These are phyloP conservation scores for Wickerhamiella australiensis DNA, from an alignment of 805 yeast genomes.

Conservation along the genomic window DNA sequence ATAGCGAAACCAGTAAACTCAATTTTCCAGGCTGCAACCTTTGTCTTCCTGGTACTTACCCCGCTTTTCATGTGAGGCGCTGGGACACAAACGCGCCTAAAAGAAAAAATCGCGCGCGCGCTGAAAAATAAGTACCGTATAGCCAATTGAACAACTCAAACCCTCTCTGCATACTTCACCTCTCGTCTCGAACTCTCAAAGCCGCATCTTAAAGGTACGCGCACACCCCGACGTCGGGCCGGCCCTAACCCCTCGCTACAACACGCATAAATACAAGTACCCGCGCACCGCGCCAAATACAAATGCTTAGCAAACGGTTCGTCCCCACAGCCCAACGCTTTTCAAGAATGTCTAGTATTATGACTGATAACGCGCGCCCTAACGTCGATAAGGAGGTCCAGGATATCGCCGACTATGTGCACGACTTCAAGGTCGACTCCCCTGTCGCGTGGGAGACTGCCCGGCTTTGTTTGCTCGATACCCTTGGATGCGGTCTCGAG, in stretches of 20 bases:
- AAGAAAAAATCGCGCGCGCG: no score
- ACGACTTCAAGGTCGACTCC: constrained; percentile 35
- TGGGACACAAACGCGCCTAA: no score
- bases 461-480: constrained; percentile 42
- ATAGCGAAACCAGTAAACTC: not conserved
- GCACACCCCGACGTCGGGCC: constrained; percentile 5
- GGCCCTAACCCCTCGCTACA: constrained; percentile 4
- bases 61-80: not conserved
- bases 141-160: no score
- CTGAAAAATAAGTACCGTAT: no score
- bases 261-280: constrained; percentile 1
- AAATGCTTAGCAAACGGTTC: constrained; percentile 8
- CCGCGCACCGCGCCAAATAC: not conserved
- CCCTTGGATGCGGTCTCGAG: constrained; percentile 50
- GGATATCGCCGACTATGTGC: constrained; percentile 42
- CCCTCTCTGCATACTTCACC: no score
- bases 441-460: constrained; percentile 43
- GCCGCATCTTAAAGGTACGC: no score
- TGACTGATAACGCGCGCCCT: constrained; percentile 41
- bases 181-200: no score
- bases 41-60: not conserved
- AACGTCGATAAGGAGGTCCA: constrained; percentile 38
- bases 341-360: constrained; percentile 18
- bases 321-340: not conserved
- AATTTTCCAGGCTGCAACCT: not conserved